These are phyloP conservation scores for Arthrobotrys iridis DNA, from an alignment of 2,329 filamentous ascomycete species.

Conservation along the genomic window DNA sequence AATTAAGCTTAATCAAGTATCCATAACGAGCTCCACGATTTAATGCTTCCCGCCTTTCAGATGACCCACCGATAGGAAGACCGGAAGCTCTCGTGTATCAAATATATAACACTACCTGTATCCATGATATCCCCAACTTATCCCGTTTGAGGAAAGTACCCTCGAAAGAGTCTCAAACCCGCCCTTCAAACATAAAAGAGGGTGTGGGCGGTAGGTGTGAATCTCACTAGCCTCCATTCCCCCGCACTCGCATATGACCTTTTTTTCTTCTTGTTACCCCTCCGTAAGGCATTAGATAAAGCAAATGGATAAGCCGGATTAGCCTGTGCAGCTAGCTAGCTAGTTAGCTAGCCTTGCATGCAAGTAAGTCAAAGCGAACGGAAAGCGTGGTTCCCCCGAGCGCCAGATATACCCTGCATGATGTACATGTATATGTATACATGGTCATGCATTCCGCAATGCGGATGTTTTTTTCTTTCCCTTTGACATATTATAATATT, in stretches of 20 bases:
- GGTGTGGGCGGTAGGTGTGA: background rate
- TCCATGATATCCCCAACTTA: background rate
- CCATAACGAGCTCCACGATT: conserved; percentile 3
- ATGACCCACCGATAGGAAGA: conserved; percentile 12
- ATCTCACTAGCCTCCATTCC: conserved; percentile 7
- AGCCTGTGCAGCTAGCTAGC: conserved; percentile 4
- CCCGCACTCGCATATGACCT: conserved; percentile 15
- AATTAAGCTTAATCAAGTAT: no score
- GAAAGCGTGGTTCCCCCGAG: background rate
- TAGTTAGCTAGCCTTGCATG: no score
- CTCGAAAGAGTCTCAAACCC: no score
- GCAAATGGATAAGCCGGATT: background rate
- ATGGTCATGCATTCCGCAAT: background rate
- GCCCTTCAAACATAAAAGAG: background rate
- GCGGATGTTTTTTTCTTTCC: no score
- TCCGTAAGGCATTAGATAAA: background rate
- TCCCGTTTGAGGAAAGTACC: no score
- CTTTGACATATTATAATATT: background rate
- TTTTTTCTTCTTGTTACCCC: background rate
- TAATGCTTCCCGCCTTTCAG: background rate
- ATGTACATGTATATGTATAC: background rate
- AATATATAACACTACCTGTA: background rate
- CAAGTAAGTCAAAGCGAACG: no score
- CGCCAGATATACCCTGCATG: background rate
- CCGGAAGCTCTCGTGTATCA: background rate